Evolutionary conservation across 2,329 filamentous ascomycete species (phyloP), one percentile per base, ranked within the genome.

Genomic region (Fusarium nelsonii): DNA sequence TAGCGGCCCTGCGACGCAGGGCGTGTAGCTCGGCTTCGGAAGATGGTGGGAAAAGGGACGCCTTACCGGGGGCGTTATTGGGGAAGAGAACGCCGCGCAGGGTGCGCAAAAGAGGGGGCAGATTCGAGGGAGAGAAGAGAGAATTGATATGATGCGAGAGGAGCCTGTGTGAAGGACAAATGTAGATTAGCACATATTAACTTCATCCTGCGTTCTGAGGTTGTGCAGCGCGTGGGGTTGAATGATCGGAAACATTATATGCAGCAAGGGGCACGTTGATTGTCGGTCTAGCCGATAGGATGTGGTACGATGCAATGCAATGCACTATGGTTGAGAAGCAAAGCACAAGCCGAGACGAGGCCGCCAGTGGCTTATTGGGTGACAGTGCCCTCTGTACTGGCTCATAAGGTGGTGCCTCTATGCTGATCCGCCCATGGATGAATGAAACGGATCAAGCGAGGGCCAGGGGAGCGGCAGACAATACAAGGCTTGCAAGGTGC

Each of bases 61-160:
- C 83, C 69, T 88, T 86, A 62, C 90, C 91, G 65, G 91, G 90
- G 73, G 88, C 84, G 80, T 97, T 97, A 80, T 93, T 91, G 71
- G 96, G 95, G 78, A 97, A 98, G 58, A 98, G 83, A 64, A 92
- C 88, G 74, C 87, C 88, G 77, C 96, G 92, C 74, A 92, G 85
- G 71, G 89, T 87, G 77, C 89, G 88, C 74, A 95, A 86, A 71
- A 92, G 80, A 76, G 84, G 84, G 77, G 92, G 89, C 58, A 94
- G 83, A 71, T 87, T 84, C 65, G 85, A 84, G 71, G 90, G 84
- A 80, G 90, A 87, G 66, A 93, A 83, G 64, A 92, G 77, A 76
- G 80, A 81, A 68, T 83, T 82, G 68, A 89, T 84, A 72, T 83
- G 81, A 77, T 89, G 81, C 54, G 87, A 90, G 68, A 91, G 80